These are phyloP conservation scores for Trifolium fragiferum DNA, from an alignment of 306 rosid genomes.

Conservation along the genomic window DNA sequence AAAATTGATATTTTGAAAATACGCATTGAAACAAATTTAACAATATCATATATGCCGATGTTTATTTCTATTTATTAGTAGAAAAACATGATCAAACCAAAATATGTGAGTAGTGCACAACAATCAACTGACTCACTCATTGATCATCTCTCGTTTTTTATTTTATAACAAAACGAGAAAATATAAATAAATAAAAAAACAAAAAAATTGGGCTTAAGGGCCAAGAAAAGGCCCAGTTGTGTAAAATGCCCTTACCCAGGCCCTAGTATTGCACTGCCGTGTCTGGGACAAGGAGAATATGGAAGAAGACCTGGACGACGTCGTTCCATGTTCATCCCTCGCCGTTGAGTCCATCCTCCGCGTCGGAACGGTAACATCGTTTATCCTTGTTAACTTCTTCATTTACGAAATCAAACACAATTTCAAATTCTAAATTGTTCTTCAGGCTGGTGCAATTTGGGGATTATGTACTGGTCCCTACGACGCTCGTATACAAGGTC, in stretches of 20 bases:
- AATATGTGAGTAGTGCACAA: no score
- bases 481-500: slow-evolving; percentile 72
- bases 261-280: not conserved
- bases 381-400: not conserved
- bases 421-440: slow-evolving; percentile 13
- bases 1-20: no score
- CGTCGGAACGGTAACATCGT: slow-evolving; percentile 63
- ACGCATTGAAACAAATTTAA: no score
- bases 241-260: not conserved
- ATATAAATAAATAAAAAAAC: no score
- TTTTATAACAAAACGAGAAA: no score
- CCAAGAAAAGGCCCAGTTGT: slow-evolving; percentile 32
- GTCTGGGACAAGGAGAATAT: slow-evolving; percentile 25
- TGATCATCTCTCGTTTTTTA: no score
- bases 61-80: no score
- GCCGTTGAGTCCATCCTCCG: slow-evolving; percentile 66
- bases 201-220: not conserved
- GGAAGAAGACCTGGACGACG: slow-evolving; percentile 59
- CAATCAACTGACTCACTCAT: no score
- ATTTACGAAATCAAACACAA: not conserved
- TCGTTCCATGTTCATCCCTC: slow-evolving; percentile 70
- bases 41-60: no score
- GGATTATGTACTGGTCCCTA: slow-evolving; percentile 80
- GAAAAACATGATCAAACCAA: no score
- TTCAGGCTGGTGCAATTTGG: slow-evolving; percentile 95